A percentile compares a stretch with the other conserved stretches of the same genome.
These are phyloP conservation scores for Chaetomiaceae sp. DNA, from an alignment of 2,329 filamentous ascomycete species.

Conservation along the genomic window DNA sequence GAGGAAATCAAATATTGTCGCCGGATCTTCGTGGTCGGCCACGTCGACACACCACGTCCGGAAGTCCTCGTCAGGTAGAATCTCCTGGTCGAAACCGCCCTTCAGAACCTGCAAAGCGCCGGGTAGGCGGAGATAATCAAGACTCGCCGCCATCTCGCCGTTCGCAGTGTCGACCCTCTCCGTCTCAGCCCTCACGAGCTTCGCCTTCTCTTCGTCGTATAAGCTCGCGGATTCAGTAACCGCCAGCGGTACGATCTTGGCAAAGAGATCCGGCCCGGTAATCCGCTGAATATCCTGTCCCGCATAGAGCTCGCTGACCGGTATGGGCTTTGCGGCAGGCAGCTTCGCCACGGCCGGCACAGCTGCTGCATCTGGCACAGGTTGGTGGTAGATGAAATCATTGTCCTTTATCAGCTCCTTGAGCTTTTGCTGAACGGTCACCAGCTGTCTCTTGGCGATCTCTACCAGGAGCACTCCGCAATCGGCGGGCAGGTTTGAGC, in stretches of 20 bases:
- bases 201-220: slow-evolving; percentile 98
- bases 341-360: slow-evolving; percentile 80
- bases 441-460: slow-evolving; percentile 73
- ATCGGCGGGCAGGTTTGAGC: slow-evolving; percentile 77
- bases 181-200: slow-evolving; percentile 85
- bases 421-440: slow-evolving; percentile 75
- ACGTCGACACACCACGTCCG: slow-evolving; percentile 91
- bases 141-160: slow-evolving; percentile 87
- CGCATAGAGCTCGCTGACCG: slow-evolving; percentile 92
- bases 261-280: slow-evolving; percentile 93
- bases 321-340: slow-evolving; percentile 92
- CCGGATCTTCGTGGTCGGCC: slow-evolving; percentile 74
- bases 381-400: slow-evolving; percentile 96
- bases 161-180: slow-evolving; percentile 91
- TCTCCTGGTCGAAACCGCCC: slow-evolving; percentile 84
- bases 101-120: slow-evolving; percentile 86
- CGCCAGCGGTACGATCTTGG: slow-evolving; percentile 91
- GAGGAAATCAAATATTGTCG: slow-evolving; percentile 70
- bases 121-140: slow-evolving; percentile 89
- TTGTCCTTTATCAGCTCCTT: slow-evolving; percentile 80
- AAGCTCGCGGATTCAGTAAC: slow-evolving; percentile 95
- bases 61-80: slow-evolving; percentile 85
- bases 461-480: slow-evolving; percentile 69
- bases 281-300: slow-evolving; percentile 96
- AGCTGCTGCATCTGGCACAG: slow-evolving; percentile 77